Conservation (phyloP, 2,329 filamentous ascomycete species). For the Clarireedia hainanense region DNA sequence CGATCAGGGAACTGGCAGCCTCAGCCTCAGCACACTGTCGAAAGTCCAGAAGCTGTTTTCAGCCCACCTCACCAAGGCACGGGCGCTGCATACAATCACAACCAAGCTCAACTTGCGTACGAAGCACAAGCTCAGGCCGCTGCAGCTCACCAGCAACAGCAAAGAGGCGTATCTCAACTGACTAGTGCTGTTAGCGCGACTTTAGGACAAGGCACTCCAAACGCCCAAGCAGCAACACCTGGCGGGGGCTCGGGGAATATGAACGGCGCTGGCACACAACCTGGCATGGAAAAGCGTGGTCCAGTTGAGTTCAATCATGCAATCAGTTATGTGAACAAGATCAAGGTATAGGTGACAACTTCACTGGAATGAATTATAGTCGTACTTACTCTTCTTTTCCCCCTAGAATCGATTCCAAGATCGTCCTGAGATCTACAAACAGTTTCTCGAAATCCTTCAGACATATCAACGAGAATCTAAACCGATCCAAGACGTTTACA, state of each 20-base stretch:
- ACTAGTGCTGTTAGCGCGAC: constrained; percentile 48
- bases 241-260: constrained; percentile 44
- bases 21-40: constrained; percentile 49
- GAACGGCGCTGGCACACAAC: constrained; percentile 54
- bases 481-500: constrained; percentile 96
- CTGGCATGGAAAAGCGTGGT: constrained; percentile 72
- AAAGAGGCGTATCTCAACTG: constrained; percentile 57
- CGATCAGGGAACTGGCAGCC: constrained; percentile 44
- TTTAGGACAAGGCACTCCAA: constrained; percentile 39
- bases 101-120: constrained; percentile 33
- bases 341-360: constrained; percentile 61
- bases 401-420: constrained; percentile 90
- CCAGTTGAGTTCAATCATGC: constrained; percentile 99
- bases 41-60: constrained; percentile 56
- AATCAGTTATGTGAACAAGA: constrained; percentile 99
- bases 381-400: constrained; percentile 6
- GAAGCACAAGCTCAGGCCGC: constrained; percentile 35
- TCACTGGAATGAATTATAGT: not conserved
- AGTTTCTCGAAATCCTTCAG: constrained; percentile 95
- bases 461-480: constrained; percentile 98
- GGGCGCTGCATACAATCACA: constrained; percentile 33
- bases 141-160: constrained; percentile 51
- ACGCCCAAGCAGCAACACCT: constrained; percentile 53
- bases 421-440: constrained; percentile 97
- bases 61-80: constrained; percentile 48